Evolutionary conservation across 768 basidiomycete species (phyloP).

Genomic region (Strobilomyces echinocephalus): DNA sequence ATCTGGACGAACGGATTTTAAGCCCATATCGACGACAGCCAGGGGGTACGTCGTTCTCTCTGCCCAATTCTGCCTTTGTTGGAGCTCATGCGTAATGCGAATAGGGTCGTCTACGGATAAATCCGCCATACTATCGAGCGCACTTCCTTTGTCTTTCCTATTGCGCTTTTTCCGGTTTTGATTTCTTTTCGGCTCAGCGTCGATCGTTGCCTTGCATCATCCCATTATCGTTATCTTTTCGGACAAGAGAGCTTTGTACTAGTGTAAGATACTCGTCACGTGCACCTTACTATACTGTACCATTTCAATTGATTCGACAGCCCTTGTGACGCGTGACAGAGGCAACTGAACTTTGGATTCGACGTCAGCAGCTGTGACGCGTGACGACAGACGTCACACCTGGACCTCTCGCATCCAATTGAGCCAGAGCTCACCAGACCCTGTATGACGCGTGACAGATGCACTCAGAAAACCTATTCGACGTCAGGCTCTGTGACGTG

Average conservation of each 20-base stretch:
- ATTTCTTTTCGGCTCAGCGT: constrained; percentile 18
- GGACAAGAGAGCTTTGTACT: constrained; percentile 23
- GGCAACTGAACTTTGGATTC: too few species aligned
- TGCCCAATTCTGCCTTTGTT: background rate
- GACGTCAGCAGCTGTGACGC: too few species aligned
- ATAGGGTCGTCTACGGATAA: constrained; percentile 44
- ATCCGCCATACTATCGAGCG: constrained; percentile 3
- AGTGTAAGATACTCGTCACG: too few species aligned
- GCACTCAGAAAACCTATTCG: too few species aligned
- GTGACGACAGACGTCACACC: too few species aligned
- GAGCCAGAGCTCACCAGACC: too few species aligned
- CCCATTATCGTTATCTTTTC: constrained; percentile 22
- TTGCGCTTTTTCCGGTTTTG: background rate
- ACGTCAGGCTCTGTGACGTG: too few species aligned
- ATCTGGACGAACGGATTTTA: constrained; percentile 69
- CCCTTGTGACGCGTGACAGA: too few species aligned
- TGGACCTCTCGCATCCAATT: too few species aligned
- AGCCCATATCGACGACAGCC: constrained; percentile 74
- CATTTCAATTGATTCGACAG: too few species aligned
- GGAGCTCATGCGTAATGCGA: constrained; percentile 4
- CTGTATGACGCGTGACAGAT: too few species aligned
- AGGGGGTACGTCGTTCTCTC: constrained; percentile 53
- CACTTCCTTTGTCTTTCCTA: constrained; percentile 9
- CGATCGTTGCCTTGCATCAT: constrained; percentile 27
- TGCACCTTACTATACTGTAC: too few species aligned